phyloP scores from a whole-genome alignment of 192 early-diverging fungal species.

The Geranomyces michiganensis region DNA sequence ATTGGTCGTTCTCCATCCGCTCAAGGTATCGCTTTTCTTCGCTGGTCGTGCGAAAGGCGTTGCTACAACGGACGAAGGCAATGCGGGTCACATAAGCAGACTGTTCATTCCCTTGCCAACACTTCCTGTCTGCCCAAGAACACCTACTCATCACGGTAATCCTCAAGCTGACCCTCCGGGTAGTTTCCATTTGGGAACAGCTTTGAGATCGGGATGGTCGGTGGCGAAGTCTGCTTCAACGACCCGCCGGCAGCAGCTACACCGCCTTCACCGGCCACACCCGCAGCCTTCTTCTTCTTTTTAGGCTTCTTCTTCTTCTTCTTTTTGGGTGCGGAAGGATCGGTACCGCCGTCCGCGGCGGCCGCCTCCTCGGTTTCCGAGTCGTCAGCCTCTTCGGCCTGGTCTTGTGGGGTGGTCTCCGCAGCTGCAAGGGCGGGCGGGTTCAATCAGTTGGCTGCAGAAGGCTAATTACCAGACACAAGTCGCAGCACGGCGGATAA shows the following conservation, averaged over 20 bases:
- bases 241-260: constrained; percentile 6
- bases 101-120: background rate
- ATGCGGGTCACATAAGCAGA: no score
- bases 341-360: constrained; percentile 19
- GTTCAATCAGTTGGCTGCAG: background rate
- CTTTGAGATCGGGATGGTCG: constrained; percentile 73
- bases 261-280: background rate
- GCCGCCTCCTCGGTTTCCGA: background rate
- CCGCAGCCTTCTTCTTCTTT: constrained; percentile 39
- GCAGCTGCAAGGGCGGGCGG: background rate
- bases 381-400: constrained; percentile 21
- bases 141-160: constrained; percentile 82
- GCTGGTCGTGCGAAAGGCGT: constrained; percentile 82
- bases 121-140: background rate
- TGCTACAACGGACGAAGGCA: constrained; percentile 48
- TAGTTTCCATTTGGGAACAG: constrained; percentile 78
- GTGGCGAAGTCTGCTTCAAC: constrained; percentile 49
- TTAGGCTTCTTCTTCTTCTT: constrained; percentile 42
- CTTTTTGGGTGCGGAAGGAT: constrained; percentile 24
- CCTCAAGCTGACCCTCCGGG: constrained; percentile 79
- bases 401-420: background rate
- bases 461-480: no score
- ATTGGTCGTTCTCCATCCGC: constrained; percentile 67
- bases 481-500: background rate
- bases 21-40: constrained; percentile 92